phyloP scores from a whole-genome alignment of 345 rosid species.

The Psidium guajava region DNA sequence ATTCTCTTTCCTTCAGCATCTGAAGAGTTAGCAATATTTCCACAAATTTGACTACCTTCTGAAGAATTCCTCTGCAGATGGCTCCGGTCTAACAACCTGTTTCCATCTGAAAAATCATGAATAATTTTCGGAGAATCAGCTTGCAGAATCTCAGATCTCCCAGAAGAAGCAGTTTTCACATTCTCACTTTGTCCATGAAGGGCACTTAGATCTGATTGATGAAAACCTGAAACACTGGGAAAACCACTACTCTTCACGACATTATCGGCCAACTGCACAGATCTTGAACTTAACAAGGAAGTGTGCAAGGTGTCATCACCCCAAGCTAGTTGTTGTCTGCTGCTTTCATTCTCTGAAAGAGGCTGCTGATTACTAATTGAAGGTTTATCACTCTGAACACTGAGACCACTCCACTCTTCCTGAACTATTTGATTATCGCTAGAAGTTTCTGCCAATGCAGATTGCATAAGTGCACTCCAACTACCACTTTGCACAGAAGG shows the following conservation, averaged over 20 bases:
- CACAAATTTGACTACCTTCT: slow-evolving; percentile 28
- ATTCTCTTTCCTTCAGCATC: slow-evolving; percentile 23
- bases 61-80: slow-evolving; percentile 25
- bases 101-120: slow-evolving; percentile 28
- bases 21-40: slow-evolving; percentile 25
- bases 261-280: slow-evolving; percentile 10
- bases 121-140: slow-evolving; percentile 23
- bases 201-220: slow-evolving; percentile 20
- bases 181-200: slow-evolving; percentile 15
- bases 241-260: slow-evolving; percentile 21
- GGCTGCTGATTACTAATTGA: slow-evolving; percentile 19
- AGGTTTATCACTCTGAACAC: slow-evolving; percentile 35
- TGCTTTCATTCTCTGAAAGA: slow-evolving; percentile 18
- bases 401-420: slow-evolving; percentile 72
- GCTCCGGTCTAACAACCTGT: slow-evolving; percentile 30
- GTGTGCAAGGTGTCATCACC: slow-evolving; percentile 32
- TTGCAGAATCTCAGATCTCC: slow-evolving; percentile 23
- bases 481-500: slow-evolving; percentile 68
- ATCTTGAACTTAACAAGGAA: slow-evolving; percentile 21
- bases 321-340: slow-evolving; percentile 44
- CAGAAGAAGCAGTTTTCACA: not conserved
- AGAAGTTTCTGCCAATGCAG: slow-evolving; percentile 84
- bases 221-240: slow-evolving; percentile 12
- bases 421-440: slow-evolving; percentile 49
- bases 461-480: slow-evolving; percentile 96